phyloP scores from a whole-genome alignment of 2,329 filamentous ascomycete species.

The Aspergillus tamarii region DNA sequence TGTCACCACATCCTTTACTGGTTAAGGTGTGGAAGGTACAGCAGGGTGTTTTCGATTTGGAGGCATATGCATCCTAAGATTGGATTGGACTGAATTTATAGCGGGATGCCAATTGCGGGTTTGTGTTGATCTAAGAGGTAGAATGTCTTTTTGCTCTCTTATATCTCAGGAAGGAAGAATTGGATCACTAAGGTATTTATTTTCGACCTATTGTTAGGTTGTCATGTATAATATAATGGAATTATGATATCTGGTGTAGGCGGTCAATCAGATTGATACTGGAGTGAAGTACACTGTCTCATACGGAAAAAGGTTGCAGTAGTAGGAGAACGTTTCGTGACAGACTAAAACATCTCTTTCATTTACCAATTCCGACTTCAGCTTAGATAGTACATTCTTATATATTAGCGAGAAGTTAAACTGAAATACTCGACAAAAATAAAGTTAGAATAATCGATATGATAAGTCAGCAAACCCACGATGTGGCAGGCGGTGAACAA shows the following conservation, averaged over 20 bases:
- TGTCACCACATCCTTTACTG: neutral
- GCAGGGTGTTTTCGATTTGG: neutral
- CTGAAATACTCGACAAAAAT: neutral
- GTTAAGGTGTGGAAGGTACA: neutral
- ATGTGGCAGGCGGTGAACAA: slow-evolving; percentile 22
- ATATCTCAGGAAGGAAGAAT: too few relatives aligned
- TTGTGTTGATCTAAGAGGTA: neutral
- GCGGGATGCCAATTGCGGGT: neutral
- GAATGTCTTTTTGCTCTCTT: neutral
- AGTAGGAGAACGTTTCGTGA: neutral
- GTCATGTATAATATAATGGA: neutral
- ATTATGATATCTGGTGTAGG: neutral
- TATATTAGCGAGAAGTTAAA: neutral
- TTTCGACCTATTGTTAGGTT: neutral
- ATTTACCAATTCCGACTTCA: neutral
- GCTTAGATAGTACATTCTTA: neutral
- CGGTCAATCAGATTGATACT: neutral
- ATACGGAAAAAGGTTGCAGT: neutral
- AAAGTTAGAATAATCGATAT: neutral
- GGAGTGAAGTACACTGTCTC: neutral
- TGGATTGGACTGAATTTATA: neutral
- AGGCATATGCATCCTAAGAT: neutral
- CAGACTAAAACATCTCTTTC: neutral
- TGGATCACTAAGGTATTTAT: neutral
- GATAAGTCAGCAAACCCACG: neutral